Evolutionary conservation across 2,329 filamentous ascomycete species (phyloP).

Genomic region (Talaromyces islandicus): DNA sequence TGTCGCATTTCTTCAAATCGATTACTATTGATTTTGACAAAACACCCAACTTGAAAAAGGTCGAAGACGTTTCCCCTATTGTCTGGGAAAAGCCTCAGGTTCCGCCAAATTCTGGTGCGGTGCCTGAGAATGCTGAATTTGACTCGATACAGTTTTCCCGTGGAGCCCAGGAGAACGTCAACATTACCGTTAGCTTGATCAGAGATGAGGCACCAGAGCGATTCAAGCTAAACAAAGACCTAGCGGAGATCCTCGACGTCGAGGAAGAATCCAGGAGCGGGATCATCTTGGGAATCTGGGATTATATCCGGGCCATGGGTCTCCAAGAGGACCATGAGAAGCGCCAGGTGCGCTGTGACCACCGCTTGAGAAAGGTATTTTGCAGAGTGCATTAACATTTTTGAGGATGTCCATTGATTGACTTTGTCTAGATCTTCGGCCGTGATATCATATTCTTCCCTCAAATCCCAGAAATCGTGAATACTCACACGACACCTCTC

Average conservation of each 20-base stretch:
- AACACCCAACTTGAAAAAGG: constrained; percentile 27
- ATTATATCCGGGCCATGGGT: constrained; percentile 80
- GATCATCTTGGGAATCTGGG: constrained; percentile 87
- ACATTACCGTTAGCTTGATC: constrained; percentile 80
- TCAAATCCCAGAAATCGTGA: constrained; percentile 72
- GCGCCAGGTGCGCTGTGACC: constrained; percentile 84
- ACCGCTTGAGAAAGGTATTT: constrained; percentile 67
- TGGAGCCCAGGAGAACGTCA: constrained; percentile 84
- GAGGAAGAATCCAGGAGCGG: constrained; percentile 81
- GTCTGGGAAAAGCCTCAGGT: constrained; percentile 80
- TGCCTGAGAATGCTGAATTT: constrained; percentile 69
- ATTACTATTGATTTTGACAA: constrained; percentile 49
- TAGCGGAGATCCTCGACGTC: constrained; percentile 81
- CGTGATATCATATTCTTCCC: constrained; percentile 79
- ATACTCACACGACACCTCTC: constrained; percentile 70
- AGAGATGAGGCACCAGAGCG: constrained; percentile 82
- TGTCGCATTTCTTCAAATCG: constrained; percentile 48
- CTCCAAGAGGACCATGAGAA: constrained; percentile 94
- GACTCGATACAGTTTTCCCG: constrained; percentile 89
- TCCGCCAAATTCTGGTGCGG: constrained; percentile 43
- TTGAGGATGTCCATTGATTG: not conserved
- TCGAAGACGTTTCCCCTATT: constrained; percentile 46
- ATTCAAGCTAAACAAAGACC: constrained; percentile 68
- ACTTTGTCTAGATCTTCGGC: constrained; percentile 57
- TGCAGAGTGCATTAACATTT: not conserved